Evolutionary conservation across 257 asterid species (phyloP).

Genomic region (Knoxia roxburghii): DNA sequence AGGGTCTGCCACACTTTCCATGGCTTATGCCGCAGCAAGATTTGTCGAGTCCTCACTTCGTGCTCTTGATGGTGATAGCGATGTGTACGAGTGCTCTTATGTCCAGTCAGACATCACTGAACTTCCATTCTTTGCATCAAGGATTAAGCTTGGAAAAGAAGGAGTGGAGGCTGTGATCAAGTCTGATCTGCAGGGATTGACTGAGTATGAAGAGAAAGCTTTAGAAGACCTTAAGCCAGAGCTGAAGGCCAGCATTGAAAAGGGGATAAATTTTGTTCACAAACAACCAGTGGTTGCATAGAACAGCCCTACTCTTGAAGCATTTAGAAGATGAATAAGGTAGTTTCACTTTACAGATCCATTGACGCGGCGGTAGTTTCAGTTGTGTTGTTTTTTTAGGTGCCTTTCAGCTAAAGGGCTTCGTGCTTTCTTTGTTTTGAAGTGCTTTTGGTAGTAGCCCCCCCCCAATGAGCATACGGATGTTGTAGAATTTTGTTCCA

Average conservation of each 20-base stretch:
- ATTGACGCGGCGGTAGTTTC: conserved; percentile 20
- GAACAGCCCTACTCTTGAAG: conserved; percentile 14
- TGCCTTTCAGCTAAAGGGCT: conserved; percentile 13
- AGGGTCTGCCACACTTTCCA: conserved; percentile 89
- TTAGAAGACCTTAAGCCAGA: conserved; percentile 80
- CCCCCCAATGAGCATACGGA: conserved; percentile 29
- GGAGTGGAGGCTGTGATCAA: conserved; percentile 75
- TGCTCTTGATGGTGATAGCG: conserved; percentile 77
- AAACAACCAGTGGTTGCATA: conserved; percentile 63
- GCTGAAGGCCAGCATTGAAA: conserved; percentile 76
- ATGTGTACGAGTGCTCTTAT: conserved; percentile 69
- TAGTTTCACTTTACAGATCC: conserved; percentile 17
- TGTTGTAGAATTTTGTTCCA: conserved; percentile 32
- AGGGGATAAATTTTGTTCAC: conserved; percentile 57
- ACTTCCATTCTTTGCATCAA: conserved; percentile 84
- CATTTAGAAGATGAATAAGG: conserved; percentile 28
- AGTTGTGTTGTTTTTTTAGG: conserved; percentile 59
- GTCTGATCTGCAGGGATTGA: conserved; percentile 63
- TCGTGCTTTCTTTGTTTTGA: conserved; percentile 8
- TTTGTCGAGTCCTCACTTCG: conserved; percentile 86
- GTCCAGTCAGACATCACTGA: conserved; percentile 64
- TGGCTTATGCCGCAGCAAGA: conserved; percentile 89
- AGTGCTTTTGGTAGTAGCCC: conserved; percentile 24
- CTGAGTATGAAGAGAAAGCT: conserved; percentile 71
- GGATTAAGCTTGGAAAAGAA: conserved; percentile 66